These are phyloP conservation scores for Huiozyma naganishii DNA, from an alignment of 805 yeast species.

Conservation along the genomic window DNA sequence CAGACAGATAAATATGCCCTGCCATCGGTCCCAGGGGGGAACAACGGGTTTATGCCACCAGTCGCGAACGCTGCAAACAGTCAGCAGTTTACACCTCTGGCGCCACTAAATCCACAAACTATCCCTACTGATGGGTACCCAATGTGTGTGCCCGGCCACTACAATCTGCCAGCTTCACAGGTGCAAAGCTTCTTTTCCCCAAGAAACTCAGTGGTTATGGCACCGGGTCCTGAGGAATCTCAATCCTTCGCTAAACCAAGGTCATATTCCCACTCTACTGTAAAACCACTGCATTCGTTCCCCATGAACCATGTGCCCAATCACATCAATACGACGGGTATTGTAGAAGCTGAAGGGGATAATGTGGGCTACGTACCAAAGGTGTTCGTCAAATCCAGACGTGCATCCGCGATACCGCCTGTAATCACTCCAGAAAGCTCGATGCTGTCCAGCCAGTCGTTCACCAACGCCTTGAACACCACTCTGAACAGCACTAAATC, in stretches of 20 bases:
- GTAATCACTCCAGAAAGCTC: constrained; percentile 4
- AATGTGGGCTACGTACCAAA: constrained; percentile 27
- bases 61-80: background rate
- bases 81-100: background rate
- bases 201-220: background rate
- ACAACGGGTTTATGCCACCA: background rate
- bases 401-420: constrained; percentile 17
- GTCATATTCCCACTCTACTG: constrained; percentile 20
- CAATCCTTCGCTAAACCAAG: constrained; percentile 18
- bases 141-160: no score
- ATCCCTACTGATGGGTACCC: background rate
- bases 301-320: constrained; percentile 1
- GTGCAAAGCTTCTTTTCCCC: background rate
- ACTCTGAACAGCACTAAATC: constrained; percentile 19
- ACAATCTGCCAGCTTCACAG: background rate
- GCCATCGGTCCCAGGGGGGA: background rate
- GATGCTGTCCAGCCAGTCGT: constrained; percentile 2
- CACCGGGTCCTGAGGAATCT: background rate
- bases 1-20: background rate
- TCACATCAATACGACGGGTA: background rate
- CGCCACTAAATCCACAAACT: background rate
- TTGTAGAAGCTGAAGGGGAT: constrained; percentile 16
- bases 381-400: constrained; percentile 26
- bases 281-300: constrained; percentile 6
- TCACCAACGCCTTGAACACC: constrained; percentile 12